A percentile compares a stretch with the other conserved stretches of the same genome.
Conservation (phyloP, 352 stramenopile genomes). For the Phytophthora pluvialis region DNA sequence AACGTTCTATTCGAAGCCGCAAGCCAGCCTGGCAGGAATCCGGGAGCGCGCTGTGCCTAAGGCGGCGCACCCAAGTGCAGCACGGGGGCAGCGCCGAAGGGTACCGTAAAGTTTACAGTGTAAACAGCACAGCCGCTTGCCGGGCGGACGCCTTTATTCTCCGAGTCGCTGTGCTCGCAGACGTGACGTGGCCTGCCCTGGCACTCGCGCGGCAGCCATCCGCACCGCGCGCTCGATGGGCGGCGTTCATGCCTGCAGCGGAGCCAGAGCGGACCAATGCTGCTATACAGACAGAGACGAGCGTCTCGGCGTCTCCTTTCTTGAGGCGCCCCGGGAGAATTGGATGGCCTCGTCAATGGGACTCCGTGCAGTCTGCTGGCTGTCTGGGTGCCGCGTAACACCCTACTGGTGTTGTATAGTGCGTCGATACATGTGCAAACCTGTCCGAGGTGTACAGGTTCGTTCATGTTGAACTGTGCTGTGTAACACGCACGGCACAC, state of each 20-base stretch:
- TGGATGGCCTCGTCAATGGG: slow-evolving; percentile 1
- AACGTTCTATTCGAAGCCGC: slow-evolving; percentile 4
- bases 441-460: background rate
- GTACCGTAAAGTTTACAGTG: too few relatives aligned
- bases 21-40: slow-evolving; percentile 5
- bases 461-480: background rate
- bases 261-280: slow-evolving; percentile 29
- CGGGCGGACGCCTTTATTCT: background rate
- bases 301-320: background rate
- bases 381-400: background rate
- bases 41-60: slow-evolving; percentile 2
- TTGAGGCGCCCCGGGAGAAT: slow-evolving; percentile 11
- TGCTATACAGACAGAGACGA: slow-evolving; percentile 30
- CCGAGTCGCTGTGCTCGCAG: background rate
- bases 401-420: background rate
- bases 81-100: background rate
- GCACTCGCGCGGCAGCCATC: slow-evolving; percentile 27
- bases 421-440: too few relatives aligned
- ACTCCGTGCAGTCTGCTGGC: background rate
- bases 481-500: background rate
- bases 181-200: slow-evolving; percentile 17
- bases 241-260: slow-evolving; percentile 8
- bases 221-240: slow-evolving; percentile 20
- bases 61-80: slow-evolving; percentile 1
- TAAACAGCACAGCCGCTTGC: too few relatives aligned